Percentiles rank a stretch among this genome's conserved stretches.
Evolutionary conservation across 2,329 filamentous ascomycete genomes (phyloP).

Genomic region (Xylariaceae sp.): DNA sequence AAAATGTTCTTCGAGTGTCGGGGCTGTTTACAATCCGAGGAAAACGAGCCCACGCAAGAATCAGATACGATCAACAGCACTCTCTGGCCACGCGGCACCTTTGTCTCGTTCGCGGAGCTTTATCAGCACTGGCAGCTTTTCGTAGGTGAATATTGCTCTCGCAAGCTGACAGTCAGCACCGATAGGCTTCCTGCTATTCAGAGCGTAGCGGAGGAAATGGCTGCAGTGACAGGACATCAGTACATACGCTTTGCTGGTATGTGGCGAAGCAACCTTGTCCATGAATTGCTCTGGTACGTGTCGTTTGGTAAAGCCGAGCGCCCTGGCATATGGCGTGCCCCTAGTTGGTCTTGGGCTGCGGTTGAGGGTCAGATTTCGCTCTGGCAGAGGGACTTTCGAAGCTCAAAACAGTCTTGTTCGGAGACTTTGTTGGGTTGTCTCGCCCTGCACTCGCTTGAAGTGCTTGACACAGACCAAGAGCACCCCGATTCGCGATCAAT

Average conservation of each 20-base stretch:
- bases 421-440: conserved; percentile 12
- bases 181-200: conserved; percentile 31
- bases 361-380: conserved; percentile 25
- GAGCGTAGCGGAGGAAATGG: conserved; percentile 28
- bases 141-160: conserved; percentile 20
- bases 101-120: conserved; percentile 6
- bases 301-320: conserved; percentile 1
- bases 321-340: conserved; percentile 23
- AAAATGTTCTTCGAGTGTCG: conserved; percentile 32
- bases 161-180: conserved; percentile 16
- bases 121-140: conserved; percentile 24
- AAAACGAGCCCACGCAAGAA: conserved; percentile 28
- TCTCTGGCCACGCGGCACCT: conserved; percentile 21
- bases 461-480: conserved; percentile 15
- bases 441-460: conserved; percentile 14
- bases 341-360: conserved; percentile 32
- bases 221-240: conserved; percentile 5
- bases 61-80: conserved; percentile 13
- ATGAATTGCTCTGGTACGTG: conserved; percentile 24
- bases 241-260: conserved; percentile 29
- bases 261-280: conserved; percentile 21
- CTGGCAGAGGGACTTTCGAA: conserved; percentile 22
- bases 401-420: background rate
- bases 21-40: conserved; percentile 23
- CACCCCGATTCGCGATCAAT: conserved; percentile 1